phyloP scores from a whole-genome alignment of 495 filamentous ascomycete genomes.

The Lophium mytilinum region DNA sequence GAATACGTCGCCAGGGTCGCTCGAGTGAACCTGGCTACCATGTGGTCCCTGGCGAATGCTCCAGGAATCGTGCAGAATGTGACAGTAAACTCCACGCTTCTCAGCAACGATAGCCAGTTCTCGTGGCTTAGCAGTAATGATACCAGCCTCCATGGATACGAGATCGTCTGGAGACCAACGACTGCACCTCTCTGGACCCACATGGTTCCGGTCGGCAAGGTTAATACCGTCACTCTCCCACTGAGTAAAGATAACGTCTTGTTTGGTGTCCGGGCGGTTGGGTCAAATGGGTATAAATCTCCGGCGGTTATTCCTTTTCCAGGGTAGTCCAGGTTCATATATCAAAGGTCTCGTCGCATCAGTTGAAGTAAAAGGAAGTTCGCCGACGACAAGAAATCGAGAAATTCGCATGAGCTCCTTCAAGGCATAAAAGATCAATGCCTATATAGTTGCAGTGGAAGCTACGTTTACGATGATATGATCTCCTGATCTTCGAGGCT shows the following conservation, averaged over 20 bases:
- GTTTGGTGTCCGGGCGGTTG: slow-evolving; percentile 44
- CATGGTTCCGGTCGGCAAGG: slow-evolving; percentile 36
- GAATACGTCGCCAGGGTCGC: slow-evolving; percentile 45
- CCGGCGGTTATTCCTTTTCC: slow-evolving; percentile 30
- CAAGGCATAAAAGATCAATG: too few species aligned
- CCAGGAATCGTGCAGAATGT: slow-evolving; percentile 41
- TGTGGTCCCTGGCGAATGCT: slow-evolving; percentile 43
- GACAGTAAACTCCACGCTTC: slow-evolving; percentile 35
- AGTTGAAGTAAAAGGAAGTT: too few species aligned
- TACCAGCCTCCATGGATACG: slow-evolving; percentile 34
- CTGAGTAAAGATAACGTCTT: slow-evolving; percentile 48
- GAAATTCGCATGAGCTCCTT: too few species aligned
- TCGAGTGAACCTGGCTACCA: slow-evolving; percentile 41
- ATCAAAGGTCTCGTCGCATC: too few species aligned
- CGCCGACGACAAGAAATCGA: too few species aligned
- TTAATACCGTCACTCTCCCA: slow-evolving; percentile 32
- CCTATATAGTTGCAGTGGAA: too few species aligned
- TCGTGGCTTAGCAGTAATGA: slow-evolving; percentile 35
- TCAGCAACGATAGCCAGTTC: slow-evolving; percentile 41
- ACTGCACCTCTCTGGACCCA: slow-evolving; percentile 41
- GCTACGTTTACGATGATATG: too few species aligned
- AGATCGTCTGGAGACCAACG: too few species aligned
- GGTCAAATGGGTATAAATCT: slow-evolving; percentile 39
- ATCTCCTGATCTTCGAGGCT: too few species aligned
- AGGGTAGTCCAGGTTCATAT: too few species aligned